These are phyloP conservation scores for Trichosporon sp. DNA, from an alignment of 1,284 basidiomycete genomes.

Conservation along the genomic window DNA sequence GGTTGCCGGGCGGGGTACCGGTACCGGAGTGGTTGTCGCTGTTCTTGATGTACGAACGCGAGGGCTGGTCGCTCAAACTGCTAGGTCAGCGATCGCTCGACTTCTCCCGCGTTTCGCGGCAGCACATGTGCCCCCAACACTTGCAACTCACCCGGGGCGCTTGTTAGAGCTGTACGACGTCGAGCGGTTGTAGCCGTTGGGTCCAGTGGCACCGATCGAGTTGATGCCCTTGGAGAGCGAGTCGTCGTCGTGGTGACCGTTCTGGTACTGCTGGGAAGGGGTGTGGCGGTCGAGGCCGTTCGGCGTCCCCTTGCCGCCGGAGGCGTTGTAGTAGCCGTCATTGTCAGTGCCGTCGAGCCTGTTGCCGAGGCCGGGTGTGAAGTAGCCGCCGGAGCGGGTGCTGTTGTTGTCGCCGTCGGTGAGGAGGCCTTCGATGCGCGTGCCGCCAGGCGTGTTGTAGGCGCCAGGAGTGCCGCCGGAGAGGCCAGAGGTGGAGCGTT, in stretches of 20 bases:
- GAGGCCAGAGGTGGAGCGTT: not conserved
- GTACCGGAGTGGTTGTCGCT: not conserved
- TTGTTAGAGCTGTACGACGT: constrained; percentile 13
- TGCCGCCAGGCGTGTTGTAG: not conserved
- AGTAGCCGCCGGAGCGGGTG: constrained; percentile 10
- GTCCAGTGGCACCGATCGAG: constrained; percentile 12
- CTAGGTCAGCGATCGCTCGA: not conserved
- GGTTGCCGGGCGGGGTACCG: not conserved
- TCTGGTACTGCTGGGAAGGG: constrained; percentile 21
- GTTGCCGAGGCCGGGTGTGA: constrained; percentile 21
- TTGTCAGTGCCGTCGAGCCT: constrained; percentile 27
- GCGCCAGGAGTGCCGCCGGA: too few relatives aligned
- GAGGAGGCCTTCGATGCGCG: not conserved
- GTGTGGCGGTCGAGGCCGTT: constrained; percentile 19
- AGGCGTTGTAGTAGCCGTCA: constrained; percentile 32
- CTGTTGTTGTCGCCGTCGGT: constrained; percentile 6
- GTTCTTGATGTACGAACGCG: constrained; percentile 50
- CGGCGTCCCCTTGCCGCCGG: not conserved
- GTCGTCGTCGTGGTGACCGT: constrained; percentile 1
- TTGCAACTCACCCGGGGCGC: constrained; percentile 20
- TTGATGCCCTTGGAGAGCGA: constrained; percentile 14
- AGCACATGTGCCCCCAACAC: not conserved
- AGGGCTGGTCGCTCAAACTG: constrained; percentile 38
- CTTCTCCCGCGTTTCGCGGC: not conserved
- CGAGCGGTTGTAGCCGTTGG: constrained; percentile 18